Percentiles rank a stretch among this genome's conserved stretches.
Evolutionary conservation across 805 yeast genomes (phyloP).

Genomic region (Pichia heedii): DNA sequence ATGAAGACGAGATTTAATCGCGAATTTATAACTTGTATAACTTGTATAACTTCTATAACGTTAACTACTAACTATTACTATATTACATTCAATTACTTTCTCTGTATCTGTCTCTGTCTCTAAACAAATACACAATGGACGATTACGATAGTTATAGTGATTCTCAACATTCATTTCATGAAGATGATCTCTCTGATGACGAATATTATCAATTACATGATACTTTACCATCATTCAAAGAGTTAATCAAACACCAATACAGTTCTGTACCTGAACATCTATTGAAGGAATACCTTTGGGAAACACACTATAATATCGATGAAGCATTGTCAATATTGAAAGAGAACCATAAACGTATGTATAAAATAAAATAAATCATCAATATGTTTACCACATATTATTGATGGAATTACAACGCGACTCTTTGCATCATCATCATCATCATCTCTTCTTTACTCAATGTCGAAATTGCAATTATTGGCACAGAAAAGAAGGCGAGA

Average conservation of each 20-base stretch:
- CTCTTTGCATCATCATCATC: background rate
- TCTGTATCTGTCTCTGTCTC: background rate
- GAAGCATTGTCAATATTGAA: constrained; percentile 5
- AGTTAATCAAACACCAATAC: background rate
- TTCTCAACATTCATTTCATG: constrained; percentile 15
- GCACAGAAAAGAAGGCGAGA: constrained; percentile 4
- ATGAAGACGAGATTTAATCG: too few relatives aligned
- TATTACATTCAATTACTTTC: background rate
- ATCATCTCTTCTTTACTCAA: background rate
- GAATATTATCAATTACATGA: constrained; percentile 26
- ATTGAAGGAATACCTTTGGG: constrained; percentile 11
- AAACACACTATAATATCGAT: constrained; percentile 8
- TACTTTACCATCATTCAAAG: constrained; percentile 9
- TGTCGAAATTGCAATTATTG: constrained; percentile 15
- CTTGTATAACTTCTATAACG: background rate
- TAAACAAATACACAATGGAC: background rate
- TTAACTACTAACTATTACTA: background rate
- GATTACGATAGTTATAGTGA: background rate
- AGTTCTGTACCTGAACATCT: constrained; percentile 3
- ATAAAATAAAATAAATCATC: background rate
- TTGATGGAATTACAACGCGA: background rate
- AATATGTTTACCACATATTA: too few relatives aligned
- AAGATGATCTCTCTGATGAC: constrained; percentile 33
- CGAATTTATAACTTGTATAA: too few relatives aligned
- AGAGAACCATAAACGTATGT: constrained; percentile 10